These are phyloP conservation scores for Aurantiochytrium sp. DNA, from an alignment of 108 stramenopile genomes.

Conservation along the genomic window DNA sequence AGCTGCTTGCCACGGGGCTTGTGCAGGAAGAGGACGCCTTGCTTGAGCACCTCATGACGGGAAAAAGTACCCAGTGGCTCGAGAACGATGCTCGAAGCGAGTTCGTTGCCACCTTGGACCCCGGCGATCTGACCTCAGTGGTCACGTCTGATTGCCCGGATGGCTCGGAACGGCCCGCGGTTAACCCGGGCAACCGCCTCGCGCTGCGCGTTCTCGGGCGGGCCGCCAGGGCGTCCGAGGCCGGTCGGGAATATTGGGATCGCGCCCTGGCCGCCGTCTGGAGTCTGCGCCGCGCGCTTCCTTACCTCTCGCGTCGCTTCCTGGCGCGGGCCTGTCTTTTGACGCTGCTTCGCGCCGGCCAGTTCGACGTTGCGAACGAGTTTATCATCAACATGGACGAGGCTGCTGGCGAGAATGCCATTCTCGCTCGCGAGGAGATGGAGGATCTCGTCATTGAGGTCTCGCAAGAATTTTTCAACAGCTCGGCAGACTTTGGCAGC, in stretches of 20 bases:
- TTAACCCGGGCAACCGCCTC: neutral
- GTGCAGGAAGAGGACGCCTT: neutral
- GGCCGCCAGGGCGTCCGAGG: neutral
- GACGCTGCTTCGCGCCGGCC: neutral
- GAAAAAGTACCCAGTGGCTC: no score
- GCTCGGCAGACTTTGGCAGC: neutral
- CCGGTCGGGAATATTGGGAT: neutral
- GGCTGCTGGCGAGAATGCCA: neutral
- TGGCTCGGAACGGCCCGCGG: neutral
- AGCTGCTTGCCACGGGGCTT: neutral
- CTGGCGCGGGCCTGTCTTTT: neutral
- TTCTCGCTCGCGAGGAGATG: neutral
- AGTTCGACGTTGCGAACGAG: conserved; percentile 2
- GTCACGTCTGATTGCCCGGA: no score
- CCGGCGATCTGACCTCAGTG: neutral
- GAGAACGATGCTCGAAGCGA: neutral
- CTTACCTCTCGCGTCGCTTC: neutral
- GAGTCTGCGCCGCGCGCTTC: neutral
- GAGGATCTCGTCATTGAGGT: neutral
- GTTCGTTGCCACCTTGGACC: neutral
- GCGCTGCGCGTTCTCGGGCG: neutral
- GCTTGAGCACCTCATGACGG: neutral
- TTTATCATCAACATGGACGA: conserved; percentile 7
- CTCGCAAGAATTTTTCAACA: conserved; percentile 10
- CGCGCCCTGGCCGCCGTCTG: neutral